These are phyloP conservation scores for Annulohypoxylon nitens DNA, from an alignment of 495 filamentous ascomycete genomes.

Conservation along the genomic window DNA sequence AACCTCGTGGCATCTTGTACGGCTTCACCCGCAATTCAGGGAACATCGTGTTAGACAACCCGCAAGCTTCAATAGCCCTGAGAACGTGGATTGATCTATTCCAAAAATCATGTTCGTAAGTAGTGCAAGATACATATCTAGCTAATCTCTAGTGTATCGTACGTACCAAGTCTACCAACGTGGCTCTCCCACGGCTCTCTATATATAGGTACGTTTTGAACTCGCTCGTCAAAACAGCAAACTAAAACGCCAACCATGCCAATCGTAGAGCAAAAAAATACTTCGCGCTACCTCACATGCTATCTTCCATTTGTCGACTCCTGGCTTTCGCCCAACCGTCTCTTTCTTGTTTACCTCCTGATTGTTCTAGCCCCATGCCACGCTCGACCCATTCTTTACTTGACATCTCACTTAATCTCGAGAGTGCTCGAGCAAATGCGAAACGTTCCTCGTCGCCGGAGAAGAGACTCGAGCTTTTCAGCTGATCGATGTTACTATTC, in stretches of 20 bases:
- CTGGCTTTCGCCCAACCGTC: slow-evolving; percentile 75
- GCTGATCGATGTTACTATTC: slow-evolving; percentile 83
- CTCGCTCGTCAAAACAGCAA: slow-evolving; percentile 6
- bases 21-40: slow-evolving; percentile 3
- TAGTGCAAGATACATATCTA: slow-evolving; percentile 10
- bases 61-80: slow-evolving; percentile 10
- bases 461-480: slow-evolving; percentile 90
- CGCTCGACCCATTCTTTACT: slow-evolving; percentile 94
- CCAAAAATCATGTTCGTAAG: neutral
- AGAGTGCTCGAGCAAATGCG: slow-evolving; percentile 91
- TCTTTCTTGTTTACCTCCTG: slow-evolving; percentile 71
- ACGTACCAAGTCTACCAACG: neutral
- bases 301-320: slow-evolving; percentile 78
- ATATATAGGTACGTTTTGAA: neutral
- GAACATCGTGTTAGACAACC: neutral
- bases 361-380: slow-evolving; percentile 74
- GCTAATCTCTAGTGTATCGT: slow-evolving; percentile 7
- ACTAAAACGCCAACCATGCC: slow-evolving; percentile 31
- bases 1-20: slow-evolving; percentile 7
- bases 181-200: slow-evolving; percentile 18
- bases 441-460: slow-evolving; percentile 97
- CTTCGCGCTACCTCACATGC: slow-evolving; percentile 64
- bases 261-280: neutral
- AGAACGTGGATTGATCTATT: neutral
- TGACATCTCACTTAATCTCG: slow-evolving; percentile 90